These are phyloP conservation scores for Boletus fagicola DNA, from an alignment of 768 basidiomycete species.

Conservation along the genomic window DNA sequence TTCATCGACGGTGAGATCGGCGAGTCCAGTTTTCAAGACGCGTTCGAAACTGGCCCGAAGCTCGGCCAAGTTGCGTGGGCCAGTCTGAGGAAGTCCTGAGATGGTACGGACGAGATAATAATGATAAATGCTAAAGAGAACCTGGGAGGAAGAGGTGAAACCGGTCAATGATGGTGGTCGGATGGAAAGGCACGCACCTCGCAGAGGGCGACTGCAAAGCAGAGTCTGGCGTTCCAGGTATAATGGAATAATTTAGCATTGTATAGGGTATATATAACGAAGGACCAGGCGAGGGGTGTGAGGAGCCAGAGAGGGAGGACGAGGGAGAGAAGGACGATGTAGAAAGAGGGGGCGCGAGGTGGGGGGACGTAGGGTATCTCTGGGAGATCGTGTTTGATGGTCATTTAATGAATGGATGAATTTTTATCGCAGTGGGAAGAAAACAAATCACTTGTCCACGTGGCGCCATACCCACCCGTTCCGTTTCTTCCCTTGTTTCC, in stretches of 20 bases:
- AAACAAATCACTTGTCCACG: not conserved
- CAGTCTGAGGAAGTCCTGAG: conserved; percentile 44
- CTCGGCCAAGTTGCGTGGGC: conserved; percentile 49
- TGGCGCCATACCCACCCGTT: not conserved
- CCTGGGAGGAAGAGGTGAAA: conserved; percentile 38
- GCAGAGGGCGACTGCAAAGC: conserved; percentile 51
- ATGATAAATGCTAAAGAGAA: conserved; percentile 69
- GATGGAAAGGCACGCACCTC: conserved; percentile 46
- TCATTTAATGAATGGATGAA: not conserved
- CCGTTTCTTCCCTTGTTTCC: conserved; percentile 35
- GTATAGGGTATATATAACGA: conserved; percentile 48
- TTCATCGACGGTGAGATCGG: conserved; percentile 52
- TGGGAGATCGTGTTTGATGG: conserved; percentile 12
- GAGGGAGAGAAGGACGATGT: conserved; percentile 51
- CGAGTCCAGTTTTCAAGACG: conserved; percentile 64
- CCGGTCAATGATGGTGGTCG: not conserved
- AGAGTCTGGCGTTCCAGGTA: conserved; percentile 35
- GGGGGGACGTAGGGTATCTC: conserved; percentile 40
- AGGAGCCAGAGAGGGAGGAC: conserved; percentile 65
- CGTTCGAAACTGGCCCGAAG: conserved; percentile 60
- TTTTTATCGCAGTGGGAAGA: no score
- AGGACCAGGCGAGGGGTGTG: conserved; percentile 64
- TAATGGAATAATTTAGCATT: conserved; percentile 43
- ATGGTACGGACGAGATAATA: conserved; percentile 47
- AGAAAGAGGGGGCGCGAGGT: conserved; percentile 50